A percentile compares a stretch with the other conserved stretches of the same genome.
Evolutionary conservation across 352 stramenopile species (phyloP).

Genomic region (Globisporangium mamillatum): DNA sequence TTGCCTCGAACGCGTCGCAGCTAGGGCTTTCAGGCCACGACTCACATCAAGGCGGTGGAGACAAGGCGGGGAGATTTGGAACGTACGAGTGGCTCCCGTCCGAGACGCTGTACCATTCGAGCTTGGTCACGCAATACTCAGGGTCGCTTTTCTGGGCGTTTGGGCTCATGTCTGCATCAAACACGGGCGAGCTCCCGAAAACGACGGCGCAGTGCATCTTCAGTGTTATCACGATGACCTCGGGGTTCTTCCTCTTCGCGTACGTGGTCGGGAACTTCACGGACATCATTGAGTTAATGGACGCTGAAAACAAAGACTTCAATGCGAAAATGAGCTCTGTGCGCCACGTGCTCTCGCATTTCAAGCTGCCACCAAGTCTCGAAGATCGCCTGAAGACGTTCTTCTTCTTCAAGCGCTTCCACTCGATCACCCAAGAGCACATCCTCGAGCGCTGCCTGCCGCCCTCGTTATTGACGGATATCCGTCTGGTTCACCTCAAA

Average conservation of each 20-base stretch:
- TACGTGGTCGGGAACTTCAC: conserved; percentile 43
- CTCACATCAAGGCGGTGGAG: neutral
- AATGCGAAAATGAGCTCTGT: conserved; percentile 38
- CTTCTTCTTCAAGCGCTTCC: conserved; percentile 49
- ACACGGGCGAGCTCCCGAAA: conserved; percentile 29
- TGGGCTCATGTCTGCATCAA: conserved; percentile 38
- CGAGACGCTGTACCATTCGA: conserved; percentile 21
- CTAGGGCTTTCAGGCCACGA: conserved; percentile 9
- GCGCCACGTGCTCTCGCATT: conserved; percentile 37
- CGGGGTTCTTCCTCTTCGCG: conserved; percentile 41
- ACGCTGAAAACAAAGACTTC: conserved; percentile 47
- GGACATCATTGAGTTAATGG: conserved; percentile 38
- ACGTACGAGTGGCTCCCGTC: conserved; percentile 29
- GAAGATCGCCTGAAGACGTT: conserved; percentile 39
- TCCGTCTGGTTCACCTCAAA: too few species aligned
- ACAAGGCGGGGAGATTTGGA: conserved; percentile 17
- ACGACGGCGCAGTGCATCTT: conserved; percentile 29
- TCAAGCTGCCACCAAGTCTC: conserved; percentile 28
- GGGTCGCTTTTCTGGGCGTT: conserved; percentile 38
- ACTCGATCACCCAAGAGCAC: conserved; percentile 6
- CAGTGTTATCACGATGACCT: conserved; percentile 31
- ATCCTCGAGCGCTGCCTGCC: too few species aligned
- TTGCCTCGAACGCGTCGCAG: conserved; percentile 31
- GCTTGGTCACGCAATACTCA: conserved; percentile 26
- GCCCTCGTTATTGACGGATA: too few species aligned